Evolutionary conservation across 2,329 filamentous ascomycete species (phyloP).

Genomic region (Apiospora pterosperma): DNA sequence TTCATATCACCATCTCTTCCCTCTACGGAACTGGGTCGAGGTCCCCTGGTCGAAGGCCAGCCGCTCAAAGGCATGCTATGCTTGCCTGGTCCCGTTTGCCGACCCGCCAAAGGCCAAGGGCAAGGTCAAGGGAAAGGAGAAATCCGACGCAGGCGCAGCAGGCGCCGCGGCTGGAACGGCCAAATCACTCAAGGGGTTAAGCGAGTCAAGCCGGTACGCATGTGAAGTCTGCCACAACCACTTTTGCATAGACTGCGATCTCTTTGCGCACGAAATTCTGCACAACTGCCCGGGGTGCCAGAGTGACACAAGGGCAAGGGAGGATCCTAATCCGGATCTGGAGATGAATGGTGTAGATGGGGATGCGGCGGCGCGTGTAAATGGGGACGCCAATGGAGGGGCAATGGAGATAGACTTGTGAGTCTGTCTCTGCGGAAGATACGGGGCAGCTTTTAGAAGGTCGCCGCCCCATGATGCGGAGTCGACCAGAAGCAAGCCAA

Average conservation of each 20-base stretch:
- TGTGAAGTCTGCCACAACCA: constrained; percentile 85
- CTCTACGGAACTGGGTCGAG: constrained; percentile 84
- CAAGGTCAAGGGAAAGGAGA: constrained; percentile 17
- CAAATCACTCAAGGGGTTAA: constrained; percentile 58
- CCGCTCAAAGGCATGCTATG: constrained; percentile 65
- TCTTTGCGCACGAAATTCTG: constrained; percentile 89
- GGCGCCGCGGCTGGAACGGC: constrained; percentile 10
- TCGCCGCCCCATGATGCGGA: not conserved
- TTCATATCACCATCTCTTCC: constrained; percentile 93
- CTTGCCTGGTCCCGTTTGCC: constrained; percentile 75
- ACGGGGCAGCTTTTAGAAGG: not conserved
- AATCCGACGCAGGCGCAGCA: constrained; percentile 12
- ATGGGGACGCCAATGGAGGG: constrained; percentile 27
- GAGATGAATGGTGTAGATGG: constrained; percentile 21
- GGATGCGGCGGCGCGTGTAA: not conserved
- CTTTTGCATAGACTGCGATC: constrained; percentile 97
- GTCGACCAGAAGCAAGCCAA: not conserved
- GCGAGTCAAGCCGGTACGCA: constrained; percentile 83
- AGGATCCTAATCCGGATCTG: constrained; percentile 9
- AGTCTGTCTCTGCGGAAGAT: not conserved
- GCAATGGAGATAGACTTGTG: constrained; percentile 44
- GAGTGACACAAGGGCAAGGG: constrained; percentile 39
- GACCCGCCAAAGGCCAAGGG: constrained; percentile 22
- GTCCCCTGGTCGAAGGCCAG: constrained; percentile 77
- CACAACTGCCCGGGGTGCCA: constrained; percentile 95